Evolutionary conservation across 768 basidiomycete species (phyloP), one percentile per base, ranked within the genome.

Genomic region (Agrocybe chaxingu): DNA sequence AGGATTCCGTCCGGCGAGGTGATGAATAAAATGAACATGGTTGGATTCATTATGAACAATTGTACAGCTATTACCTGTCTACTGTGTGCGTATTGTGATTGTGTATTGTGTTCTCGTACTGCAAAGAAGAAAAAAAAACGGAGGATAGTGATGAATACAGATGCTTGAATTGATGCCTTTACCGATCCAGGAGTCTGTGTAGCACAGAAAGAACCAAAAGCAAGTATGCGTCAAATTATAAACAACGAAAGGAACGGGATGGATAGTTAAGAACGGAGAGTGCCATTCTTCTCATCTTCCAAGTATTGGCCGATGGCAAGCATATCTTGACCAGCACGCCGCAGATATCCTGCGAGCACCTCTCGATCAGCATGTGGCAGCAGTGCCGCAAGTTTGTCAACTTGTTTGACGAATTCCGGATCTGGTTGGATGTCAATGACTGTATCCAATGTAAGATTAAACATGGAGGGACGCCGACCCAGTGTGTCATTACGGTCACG

Each of bases 251-350:
- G 12, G 41, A 24, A 42, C 16, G 11, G 41, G 18, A 29, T 9
- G 38, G 12, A 33, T 44, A 72, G 36, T 68, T 64, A 62, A 49
- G 51, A 56, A 54, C 74, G 72, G 42, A 90, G 62, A 41, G 71
- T 76, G 31, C 88, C 88, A 59, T 84, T 87, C 70, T 85, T 86
- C 63, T 90, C 87, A 55, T 92, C 90, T 56, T 90, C 89, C 8
- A 92, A 71, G 64, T 89, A 92, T 62, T 89, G 85, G 11, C 88
- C 88, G 57, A 92, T 89, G n/a, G 90, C 90, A 38, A 89, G 70
- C 38, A 91, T 86, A 65, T 90, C 89, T 61, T 88, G 81, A 16
- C 90, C 90, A 8, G 88, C 74, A 8, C 85, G 77, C 29, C 80
- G 79, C 52, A 92, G 66, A 65, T 92, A 92, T 10, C 81, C 78